Evolutionary conservation across 805 yeast genomes (phyloP).

Genomic region (Cyberlindnera mrakii): DNA sequence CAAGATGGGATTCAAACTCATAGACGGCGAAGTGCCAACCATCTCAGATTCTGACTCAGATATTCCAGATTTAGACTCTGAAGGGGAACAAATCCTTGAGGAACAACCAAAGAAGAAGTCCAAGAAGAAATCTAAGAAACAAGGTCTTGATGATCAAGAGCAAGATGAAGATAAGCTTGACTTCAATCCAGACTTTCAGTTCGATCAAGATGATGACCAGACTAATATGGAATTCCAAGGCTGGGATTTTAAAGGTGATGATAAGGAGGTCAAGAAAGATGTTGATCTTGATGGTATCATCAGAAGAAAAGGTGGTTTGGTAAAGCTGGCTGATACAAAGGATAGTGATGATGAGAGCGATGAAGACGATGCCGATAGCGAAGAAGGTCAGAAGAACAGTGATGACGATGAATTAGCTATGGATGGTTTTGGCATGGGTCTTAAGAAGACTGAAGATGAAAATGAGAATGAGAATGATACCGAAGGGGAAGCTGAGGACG

Average conservation of each 20-base stretch:
- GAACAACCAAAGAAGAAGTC: conserved; percentile 17
- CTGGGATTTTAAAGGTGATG: conserved; percentile 74
- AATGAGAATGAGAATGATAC: conserved; percentile 30
- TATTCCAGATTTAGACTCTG: conserved; percentile 14
- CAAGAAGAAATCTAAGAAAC: conserved; percentile 19
- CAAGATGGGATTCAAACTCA: conserved; percentile 20
- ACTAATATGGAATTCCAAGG: conserved; percentile 51
- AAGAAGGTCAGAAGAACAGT: conserved; percentile 25
- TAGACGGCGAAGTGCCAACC: conserved; percentile 62
- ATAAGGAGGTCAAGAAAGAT: conserved; percentile 36
- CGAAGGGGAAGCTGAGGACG: conserved; percentile 25
- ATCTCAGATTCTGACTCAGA: conserved; percentile 61
- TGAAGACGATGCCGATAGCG: conserved; percentile 36
- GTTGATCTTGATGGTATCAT: conserved; percentile 88
- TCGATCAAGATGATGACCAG: conserved; percentile 58
- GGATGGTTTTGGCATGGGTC: conserved; percentile 40
- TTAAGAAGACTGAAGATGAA: conserved; percentile 26
- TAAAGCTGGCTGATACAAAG: conserved; percentile 43
- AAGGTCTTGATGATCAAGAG: conserved; percentile 21
- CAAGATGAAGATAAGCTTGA: conserved; percentile 43
- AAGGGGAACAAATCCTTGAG: conserved; percentile 20
- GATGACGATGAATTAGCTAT: conserved; percentile 37
- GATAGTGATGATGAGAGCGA: conserved; percentile 33
- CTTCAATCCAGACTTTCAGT: conserved; percentile 68
- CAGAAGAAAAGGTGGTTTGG: conserved; percentile 76